Percentiles rank a stretch among this genome's conserved stretches.
phyloP scores from a whole-genome alignment of 2,329 filamentous ascomycete genomes.

The Calonectria hawksworthii region DNA sequence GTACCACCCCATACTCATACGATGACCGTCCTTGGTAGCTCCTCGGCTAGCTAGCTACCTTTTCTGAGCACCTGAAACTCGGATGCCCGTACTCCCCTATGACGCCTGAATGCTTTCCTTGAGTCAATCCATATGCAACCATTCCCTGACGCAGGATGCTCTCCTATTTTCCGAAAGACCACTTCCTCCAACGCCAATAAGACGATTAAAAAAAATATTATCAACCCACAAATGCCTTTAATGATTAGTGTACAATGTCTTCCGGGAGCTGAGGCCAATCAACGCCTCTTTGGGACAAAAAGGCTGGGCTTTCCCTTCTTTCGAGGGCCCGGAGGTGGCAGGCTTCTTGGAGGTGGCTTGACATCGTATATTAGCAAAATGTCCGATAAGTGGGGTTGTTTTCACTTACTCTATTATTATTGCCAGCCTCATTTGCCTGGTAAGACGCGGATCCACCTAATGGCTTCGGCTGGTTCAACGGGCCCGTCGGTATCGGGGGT shows the following conservation, averaged over 20 bases:
- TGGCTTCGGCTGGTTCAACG: conserved; percentile 29
- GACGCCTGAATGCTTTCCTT: conserved; percentile 6
- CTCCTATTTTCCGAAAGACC: neutral
- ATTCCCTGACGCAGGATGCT: neutral
- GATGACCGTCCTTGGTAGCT: neutral
- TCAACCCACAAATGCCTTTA: conserved; percentile 13
- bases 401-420: conserved; percentile 37
- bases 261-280: conserved; percentile 2
- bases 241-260: conserved; percentile 26
- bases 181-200: conserved; percentile 35
- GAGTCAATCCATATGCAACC: neutral
- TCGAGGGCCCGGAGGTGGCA: conserved; percentile 46
- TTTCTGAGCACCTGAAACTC: neutral
- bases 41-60: neutral
- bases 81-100: neutral
- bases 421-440: conserved; percentile 31
- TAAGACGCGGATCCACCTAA: conserved; percentile 42
- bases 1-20: neutral
- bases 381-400: neutral
- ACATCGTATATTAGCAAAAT: conserved; percentile 32
- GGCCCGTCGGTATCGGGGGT: conserved; percentile 45
- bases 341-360: conserved; percentile 34
- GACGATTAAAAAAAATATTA: conserved; percentile 24
- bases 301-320: conserved; percentile 60
- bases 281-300: conserved; percentile 59